Conservation (phyloP, 2,329 filamentous ascomycete species). For the Metarhizium robertsii region DNA sequence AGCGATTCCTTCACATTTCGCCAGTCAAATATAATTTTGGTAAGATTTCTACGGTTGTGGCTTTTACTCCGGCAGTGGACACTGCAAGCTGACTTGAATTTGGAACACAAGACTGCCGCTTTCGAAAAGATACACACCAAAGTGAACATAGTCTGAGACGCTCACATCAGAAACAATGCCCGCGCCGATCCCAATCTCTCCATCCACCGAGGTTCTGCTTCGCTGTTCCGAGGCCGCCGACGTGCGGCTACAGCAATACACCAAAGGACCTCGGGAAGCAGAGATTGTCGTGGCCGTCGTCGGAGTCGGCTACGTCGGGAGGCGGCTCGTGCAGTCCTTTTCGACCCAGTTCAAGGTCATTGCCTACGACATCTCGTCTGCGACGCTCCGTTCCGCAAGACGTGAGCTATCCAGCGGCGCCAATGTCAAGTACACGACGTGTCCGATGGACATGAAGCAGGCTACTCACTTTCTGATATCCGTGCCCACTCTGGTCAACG, state of each 20-base stretch:
- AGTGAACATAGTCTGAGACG: too few species aligned
- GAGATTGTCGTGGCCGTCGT: constrained; percentile 33
- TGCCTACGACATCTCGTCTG: constrained; percentile 37
- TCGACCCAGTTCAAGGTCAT: constrained; percentile 30
- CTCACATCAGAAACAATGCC: background rate
- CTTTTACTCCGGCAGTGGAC: too few species aligned
- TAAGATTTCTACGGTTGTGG: too few species aligned
- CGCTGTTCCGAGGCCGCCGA: background rate
- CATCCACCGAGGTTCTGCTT: background rate
- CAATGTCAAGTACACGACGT: constrained; percentile 27
- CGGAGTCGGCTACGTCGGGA: constrained; percentile 43
- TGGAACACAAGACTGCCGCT: too few species aligned
- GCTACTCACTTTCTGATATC: constrained; percentile 45
- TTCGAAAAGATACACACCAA: too few species aligned
- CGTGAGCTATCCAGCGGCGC: constrained; percentile 15
- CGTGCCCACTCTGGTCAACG: constrained; percentile 39
- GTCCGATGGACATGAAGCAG: constrained; percentile 24
- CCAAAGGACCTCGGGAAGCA: background rate
- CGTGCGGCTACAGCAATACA: background rate
- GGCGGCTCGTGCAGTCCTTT: constrained; percentile 37
- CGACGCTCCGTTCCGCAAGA: constrained; percentile 23
- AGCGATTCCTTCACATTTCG: too few species aligned
- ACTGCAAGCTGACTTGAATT: too few species aligned
- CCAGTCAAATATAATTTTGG: too few species aligned
- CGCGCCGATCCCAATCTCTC: background rate